Evolutionary conservation across 306 rosid species (phyloP), one percentile per base, ranked within the genome.

Genomic region (Rubus idaeus): DNA sequence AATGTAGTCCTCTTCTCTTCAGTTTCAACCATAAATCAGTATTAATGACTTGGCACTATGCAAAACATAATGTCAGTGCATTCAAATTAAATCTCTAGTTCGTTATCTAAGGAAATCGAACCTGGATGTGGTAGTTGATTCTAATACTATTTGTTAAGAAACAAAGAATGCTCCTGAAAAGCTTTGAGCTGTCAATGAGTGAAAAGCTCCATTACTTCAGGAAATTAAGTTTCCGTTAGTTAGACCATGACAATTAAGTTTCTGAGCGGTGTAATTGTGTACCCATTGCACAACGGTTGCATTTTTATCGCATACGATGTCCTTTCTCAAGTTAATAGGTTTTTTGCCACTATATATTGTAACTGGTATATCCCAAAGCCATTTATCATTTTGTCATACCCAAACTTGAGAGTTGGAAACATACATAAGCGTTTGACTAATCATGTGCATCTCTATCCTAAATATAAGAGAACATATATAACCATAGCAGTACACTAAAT

Each of bases 201-300:
- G 70, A 64, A 58, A 58, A 58, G 40, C 65, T 23, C 23, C 40
- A 58, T 26, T 58, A 58, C 60, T 55, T 18, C 37, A 57, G 64
- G 65, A 58, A 58, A 23, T 58, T 58, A 30, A 42, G 65, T 26
- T 58, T 23, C n/a, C 37, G 60, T n/a, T 18, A 10, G 4, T 23
- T 68, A 68, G 56, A 40, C 0, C 20, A 1, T 35, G 9, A 16
- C 1, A 26, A 50, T 49, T 30, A 70, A 5, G 9, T 37, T n/a
- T 52, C 55, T 8, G 60, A 69, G 13, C 16, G 17, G 41, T 17
- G 45, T 30, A 50, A 30, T 4, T 8, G 6, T 8, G 20, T 17
- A 50, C 41, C 58, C 74, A 70, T 49, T 70, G 74, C 23, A 50
- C 60, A 30, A 69, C 14, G 44, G 39, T 39, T 37, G 0, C 45